These are phyloP conservation scores for Pelagophyceae sp. DNA, from an alignment of 352 stramenopile genomes.

Conservation along the genomic window DNA sequence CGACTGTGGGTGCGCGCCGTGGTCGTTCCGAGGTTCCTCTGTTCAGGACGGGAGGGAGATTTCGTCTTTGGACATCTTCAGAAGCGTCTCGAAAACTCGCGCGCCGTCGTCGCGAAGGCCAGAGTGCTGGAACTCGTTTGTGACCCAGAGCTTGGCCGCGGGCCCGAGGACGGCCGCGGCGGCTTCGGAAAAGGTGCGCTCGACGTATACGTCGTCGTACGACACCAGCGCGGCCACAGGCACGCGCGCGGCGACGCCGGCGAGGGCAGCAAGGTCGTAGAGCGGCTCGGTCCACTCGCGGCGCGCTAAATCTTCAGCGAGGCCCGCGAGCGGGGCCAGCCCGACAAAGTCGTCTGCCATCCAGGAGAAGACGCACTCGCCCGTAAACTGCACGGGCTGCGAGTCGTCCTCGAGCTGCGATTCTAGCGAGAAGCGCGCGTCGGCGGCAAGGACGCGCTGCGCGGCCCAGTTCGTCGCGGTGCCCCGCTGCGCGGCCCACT, in stretches of 20 bases:
- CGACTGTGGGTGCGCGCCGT: no score
- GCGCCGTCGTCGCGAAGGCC: conserved; percentile 57
- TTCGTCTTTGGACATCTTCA: conserved; percentile 52
- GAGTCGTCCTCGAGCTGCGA: conserved; percentile 18
- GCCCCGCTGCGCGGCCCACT: conserved; percentile 23
- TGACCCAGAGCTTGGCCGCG: conserved; percentile 50
- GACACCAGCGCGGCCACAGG: conserved; percentile 51
- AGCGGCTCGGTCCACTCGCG: conserved; percentile 51
- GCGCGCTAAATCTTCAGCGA: conserved; percentile 46
- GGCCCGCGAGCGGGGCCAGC: conserved; percentile 39
- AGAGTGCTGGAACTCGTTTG: conserved; percentile 67
- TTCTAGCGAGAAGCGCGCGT: neutral
- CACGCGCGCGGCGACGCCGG: conserved; percentile 19
- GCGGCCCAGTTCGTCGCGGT: conserved; percentile 26
- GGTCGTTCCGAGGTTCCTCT: no score
- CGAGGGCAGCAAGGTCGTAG: conserved; percentile 46
- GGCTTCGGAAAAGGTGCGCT: conserved; percentile 42
- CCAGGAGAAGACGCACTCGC: conserved; percentile 64
- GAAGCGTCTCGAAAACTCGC: conserved; percentile 53
- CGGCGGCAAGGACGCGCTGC: conserved; percentile 14
- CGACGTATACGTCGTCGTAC: conserved; percentile 69
- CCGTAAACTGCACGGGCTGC: conserved; percentile 49
- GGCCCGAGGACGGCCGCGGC: neutral
- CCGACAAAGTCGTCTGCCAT: conserved; percentile 59
- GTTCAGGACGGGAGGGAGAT: neutral